A percentile compares a stretch with the other conserved stretches of the same genome.
These are phyloP conservation scores for Gaultheria prostrata DNA, from an alignment of 148 eudicot genomes.

Conservation along the genomic window DNA sequence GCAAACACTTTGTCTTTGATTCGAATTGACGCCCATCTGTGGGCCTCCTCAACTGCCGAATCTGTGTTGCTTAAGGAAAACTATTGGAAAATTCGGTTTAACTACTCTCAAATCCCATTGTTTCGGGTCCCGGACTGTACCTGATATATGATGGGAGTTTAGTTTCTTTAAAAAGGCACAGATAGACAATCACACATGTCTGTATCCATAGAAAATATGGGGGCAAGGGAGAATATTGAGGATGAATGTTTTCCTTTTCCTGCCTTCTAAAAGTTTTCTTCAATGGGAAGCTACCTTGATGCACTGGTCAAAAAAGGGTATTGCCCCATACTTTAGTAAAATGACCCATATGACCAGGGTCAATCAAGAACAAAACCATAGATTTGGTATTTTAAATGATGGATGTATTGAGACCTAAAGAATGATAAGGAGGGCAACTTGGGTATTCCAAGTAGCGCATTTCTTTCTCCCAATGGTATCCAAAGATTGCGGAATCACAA, in stretches of 20 bases:
- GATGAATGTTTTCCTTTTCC: constrained; percentile 1
- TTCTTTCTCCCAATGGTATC: no score
- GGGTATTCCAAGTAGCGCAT: not conserved
- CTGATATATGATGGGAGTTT: not conserved
- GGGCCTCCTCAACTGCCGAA: not conserved
- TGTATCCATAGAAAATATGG: not conserved
- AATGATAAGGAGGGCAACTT: not conserved
- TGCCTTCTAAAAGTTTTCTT: constrained; percentile 8
- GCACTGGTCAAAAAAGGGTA: not conserved
- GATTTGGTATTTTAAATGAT: no score
- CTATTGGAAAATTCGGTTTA: not conserved
- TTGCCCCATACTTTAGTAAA: not conserved
- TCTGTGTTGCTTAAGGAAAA: not conserved
- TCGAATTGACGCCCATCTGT: not conserved
- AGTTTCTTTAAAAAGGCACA: not conserved
- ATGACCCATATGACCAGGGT: not conserved
- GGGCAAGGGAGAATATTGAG: not conserved
- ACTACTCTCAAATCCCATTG: not conserved
- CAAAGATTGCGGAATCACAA: constrained; percentile 8
- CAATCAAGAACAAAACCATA: not conserved
- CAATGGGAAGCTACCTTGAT: not conserved
- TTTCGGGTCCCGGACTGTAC: not conserved
- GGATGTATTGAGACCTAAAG: not conserved
- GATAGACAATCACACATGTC: not conserved
- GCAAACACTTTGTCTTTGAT: not conserved